phyloP scores from a whole-genome alignment of 257 asterid species.

The Verbascum thapsus region DNA sequence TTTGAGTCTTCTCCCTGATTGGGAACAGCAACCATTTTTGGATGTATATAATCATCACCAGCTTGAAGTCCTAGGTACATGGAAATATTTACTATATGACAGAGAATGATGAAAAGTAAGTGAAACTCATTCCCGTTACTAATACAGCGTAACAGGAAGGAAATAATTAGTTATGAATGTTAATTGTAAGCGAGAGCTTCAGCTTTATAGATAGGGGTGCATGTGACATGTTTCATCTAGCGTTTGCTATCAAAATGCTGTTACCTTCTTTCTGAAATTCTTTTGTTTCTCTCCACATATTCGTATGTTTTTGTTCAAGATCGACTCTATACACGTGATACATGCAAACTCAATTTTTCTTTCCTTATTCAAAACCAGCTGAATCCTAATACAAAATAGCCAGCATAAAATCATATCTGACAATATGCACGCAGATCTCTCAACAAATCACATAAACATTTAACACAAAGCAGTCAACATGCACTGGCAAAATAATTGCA shows the following conservation, averaged over 20 bases:
- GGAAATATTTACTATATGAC: not conserved
- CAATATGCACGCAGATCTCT: not conserved
- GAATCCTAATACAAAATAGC: not conserved
- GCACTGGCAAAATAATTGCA: not conserved
- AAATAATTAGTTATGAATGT: not conserved
- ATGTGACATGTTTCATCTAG: not conserved
- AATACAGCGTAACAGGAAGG: not conserved
- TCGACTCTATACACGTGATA: not conserved
- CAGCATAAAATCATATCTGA: not conserved
- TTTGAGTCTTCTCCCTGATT: slow-evolving; percentile 36
- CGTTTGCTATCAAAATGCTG: not conserved
- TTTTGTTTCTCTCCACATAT: not conserved
- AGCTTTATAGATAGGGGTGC: not conserved
- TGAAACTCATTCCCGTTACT: no score
- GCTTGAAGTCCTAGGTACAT: slow-evolving; percentile 41
- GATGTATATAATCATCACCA: slow-evolving; percentile 26
- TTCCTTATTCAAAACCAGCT: not conserved
- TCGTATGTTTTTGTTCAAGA: not conserved
- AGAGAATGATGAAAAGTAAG: not conserved
- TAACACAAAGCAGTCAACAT: not conserved
- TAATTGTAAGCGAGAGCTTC: not conserved
- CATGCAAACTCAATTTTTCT: not conserved
- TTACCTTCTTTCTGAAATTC: no score
- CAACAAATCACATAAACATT: not conserved
- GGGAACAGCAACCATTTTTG: slow-evolving; percentile 26